Conservation (phyloP, 108 stramenopile species). For the Heterococcus sp. region DNA sequence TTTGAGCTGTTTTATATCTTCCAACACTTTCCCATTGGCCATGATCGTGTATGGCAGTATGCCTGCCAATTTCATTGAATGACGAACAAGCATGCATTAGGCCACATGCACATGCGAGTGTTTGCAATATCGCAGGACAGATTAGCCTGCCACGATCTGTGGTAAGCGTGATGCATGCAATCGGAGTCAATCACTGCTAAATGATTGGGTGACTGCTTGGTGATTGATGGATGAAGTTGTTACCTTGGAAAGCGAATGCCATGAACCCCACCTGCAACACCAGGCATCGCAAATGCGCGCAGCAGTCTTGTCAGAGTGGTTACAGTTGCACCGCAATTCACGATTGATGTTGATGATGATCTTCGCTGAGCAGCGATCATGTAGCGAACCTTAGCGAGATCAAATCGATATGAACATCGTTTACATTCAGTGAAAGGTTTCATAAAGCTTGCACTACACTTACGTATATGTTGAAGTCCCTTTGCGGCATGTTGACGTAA, state of each 20-base stretch:
- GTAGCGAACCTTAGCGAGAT: neutral
- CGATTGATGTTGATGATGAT: no score
- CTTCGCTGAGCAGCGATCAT: neutral
- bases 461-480: neutral
- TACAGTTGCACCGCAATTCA: no score
- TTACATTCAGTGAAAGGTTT: neutral
- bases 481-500: neutral
- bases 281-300: neutral
- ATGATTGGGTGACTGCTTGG: no score
- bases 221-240: no score
- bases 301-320: neutral
- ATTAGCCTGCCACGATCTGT: no score
- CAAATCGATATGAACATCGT: neutral
- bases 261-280: neutral
- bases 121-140: no score
- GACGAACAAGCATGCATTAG: no score
- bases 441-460: neutral
- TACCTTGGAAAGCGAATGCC: neutral
- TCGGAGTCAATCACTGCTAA: no score
- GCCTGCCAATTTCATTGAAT: no score
- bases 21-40: neutral
- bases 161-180: no score
- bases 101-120: no score
- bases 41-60: neutral
- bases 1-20: neutral